Evolutionary conservation across 1,284 basidiomycete genomes (phyloP).

Genomic region (Ganoderma boninense): DNA sequence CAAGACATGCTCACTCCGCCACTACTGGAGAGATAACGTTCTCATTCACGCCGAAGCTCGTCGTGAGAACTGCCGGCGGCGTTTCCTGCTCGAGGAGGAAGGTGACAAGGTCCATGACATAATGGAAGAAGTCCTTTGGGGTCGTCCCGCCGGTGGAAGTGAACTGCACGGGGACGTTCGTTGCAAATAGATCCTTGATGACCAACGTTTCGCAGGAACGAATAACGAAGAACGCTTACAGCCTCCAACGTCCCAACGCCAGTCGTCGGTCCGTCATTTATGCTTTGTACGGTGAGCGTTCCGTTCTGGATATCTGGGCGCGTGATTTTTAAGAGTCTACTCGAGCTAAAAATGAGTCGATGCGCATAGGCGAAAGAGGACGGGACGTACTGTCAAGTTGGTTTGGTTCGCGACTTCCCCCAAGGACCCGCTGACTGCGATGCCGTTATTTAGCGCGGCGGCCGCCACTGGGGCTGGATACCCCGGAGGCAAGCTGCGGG

Average conservation of each 20-base stretch:
- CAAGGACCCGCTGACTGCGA: conserved; percentile 64
- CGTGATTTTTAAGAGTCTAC: not conserved
- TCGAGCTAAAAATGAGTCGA: not conserved
- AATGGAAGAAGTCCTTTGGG: conserved; percentile 27
- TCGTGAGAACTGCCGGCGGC: conserved; percentile 44
- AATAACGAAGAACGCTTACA: conserved; percentile 7
- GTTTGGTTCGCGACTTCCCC: conserved; percentile 56
- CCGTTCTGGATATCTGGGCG: not conserved
- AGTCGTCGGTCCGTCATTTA: conserved; percentile 3
- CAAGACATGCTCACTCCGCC: conserved; percentile 55
- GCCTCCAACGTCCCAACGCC: conserved; percentile 13
- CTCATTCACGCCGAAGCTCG: conserved; percentile 62
- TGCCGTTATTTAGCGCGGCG: conserved; percentile 50
- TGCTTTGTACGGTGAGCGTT: not conserved
- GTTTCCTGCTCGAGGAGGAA: conserved; percentile 36
- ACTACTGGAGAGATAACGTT: conserved; percentile 49
- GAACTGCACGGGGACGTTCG: conserved; percentile 43
- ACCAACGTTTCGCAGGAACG: not conserved
- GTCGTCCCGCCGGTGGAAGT: conserved; percentile 19
- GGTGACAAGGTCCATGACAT: conserved; percentile 42
- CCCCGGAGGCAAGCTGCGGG: conserved; percentile 18
- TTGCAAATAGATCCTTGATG: conserved; percentile 46
- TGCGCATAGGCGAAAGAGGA: not conserved
- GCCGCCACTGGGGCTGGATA: conserved; percentile 60
- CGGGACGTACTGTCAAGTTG: conserved; percentile 51